Evolutionary conservation across 805 yeast genomes (phyloP).

Genomic region (Yarrowia deformans): DNA sequence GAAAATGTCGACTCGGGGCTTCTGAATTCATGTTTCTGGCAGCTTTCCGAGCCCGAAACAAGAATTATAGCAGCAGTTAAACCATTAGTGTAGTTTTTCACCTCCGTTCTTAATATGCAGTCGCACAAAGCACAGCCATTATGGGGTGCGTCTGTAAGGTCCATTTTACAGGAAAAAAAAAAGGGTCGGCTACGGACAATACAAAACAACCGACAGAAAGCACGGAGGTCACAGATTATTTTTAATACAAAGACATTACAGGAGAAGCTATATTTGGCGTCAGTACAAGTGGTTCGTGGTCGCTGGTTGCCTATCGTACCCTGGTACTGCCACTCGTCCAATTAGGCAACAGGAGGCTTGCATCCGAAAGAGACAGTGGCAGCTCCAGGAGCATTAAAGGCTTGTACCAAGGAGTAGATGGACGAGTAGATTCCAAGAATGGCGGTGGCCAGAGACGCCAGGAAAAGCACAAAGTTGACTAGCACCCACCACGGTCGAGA

Average conservation of each 20-base stretch:
- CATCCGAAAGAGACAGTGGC: slow-evolving; percentile 43
- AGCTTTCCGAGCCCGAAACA: no score
- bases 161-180: background rate
- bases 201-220: background rate
- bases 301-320: background rate
- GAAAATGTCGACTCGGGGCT: no score
- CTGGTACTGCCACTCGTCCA: no score
- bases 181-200: slow-evolving; percentile 3
- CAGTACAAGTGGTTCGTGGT: no score
- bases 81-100: background rate
- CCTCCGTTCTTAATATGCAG: background rate
- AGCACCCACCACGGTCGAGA: slow-evolving; percentile 44
- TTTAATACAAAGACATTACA: no score
- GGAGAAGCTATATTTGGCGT: no score
- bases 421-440: slow-evolving; percentile 49
- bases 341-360: slow-evolving; percentile 39
- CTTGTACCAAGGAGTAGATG: slow-evolving; percentile 42
- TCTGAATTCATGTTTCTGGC: no score
- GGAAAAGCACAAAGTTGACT: slow-evolving; percentile 46
- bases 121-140: background rate
- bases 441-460: slow-evolving; percentile 50
- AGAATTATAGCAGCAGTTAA: no score
- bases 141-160: background rate
- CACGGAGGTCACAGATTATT: no score
- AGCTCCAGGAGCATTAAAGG: slow-evolving; percentile 40